Percentiles rank a stretch among this genome's conserved stretches.
These are phyloP conservation scores for Globomyces pollinis-pini DNA, from an alignment of 192 early-diverging fungal genomes.

Conservation along the genomic window DNA sequence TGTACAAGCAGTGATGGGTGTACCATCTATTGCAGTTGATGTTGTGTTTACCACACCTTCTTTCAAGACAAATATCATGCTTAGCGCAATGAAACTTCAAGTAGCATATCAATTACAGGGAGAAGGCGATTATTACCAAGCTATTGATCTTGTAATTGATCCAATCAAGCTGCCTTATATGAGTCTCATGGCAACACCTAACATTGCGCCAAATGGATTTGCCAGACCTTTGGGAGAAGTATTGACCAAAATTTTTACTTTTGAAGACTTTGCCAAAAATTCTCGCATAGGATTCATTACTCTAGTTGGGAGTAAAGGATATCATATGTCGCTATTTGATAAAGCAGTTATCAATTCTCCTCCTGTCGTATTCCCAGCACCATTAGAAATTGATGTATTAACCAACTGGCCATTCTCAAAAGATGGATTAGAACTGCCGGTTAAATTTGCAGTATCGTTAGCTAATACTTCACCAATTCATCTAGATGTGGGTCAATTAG, in stretches of 20 bases:
- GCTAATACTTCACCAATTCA: not conserved
- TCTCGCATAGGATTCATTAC: not conserved
- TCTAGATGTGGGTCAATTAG: constrained; percentile 1
- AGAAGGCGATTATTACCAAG: not conserved
- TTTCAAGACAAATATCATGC: not conserved
- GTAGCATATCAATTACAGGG: not conserved
- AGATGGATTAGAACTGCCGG: constrained; percentile 1
- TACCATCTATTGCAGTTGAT: not conserved
- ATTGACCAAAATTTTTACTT: not conserved
- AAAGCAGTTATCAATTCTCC: not conserved
- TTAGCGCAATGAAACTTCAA: not conserved
- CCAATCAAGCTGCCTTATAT: not conserved
- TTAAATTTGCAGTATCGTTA: not conserved
- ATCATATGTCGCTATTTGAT: not conserved
- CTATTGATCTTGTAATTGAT: constrained; percentile 1
- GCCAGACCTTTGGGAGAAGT: not conserved
- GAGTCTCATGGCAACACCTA: not conserved
- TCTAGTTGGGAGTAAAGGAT: not conserved
- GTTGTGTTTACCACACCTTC: not conserved
- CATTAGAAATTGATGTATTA: not conserved
- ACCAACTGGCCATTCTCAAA: not conserved
- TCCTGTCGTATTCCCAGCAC: not conserved
- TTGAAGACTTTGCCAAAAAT: not conserved
- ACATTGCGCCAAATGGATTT: not conserved
- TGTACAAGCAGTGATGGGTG: not conserved